These are phyloP conservation scores for Dioscorea alata DNA, from an alignment of 106 monocot species.

Conservation along the genomic window DNA sequence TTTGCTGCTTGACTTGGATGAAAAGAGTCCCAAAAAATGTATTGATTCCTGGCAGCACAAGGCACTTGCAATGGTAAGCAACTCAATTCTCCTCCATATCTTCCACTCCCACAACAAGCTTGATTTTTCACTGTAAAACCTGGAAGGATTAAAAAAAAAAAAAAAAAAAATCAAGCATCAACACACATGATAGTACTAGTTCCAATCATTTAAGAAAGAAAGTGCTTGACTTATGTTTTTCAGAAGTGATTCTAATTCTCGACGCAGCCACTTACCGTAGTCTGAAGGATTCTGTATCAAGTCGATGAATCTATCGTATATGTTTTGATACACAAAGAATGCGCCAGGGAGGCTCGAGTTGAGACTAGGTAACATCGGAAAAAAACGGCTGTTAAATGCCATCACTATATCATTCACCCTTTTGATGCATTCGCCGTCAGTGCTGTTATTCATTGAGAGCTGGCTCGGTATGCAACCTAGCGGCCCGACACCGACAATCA, in stretches of 20 bases:
- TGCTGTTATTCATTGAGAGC: conserved; percentile 18
- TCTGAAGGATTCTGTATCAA: conserved; percentile 30
- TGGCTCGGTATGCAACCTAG: conserved; percentile 71
- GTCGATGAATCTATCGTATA: conserved; percentile 37
- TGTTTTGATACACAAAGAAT: conserved; percentile 47
- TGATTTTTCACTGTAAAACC: conserved; percentile 39
- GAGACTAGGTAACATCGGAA: conserved; percentile 19
- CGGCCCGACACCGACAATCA: conserved; percentile 46
- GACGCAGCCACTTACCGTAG: conserved; percentile 20
- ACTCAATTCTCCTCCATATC: conserved; percentile 39
- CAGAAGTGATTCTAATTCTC: too few relatives aligned
- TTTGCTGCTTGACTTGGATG: conserved; percentile 66
- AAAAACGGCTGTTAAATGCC: conserved; percentile 34
- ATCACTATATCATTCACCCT: conserved; percentile 26
- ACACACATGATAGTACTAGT: too few relatives aligned
- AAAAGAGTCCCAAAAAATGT: conserved; percentile 73
- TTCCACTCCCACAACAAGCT: conserved; percentile 65
- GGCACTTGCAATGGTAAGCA: conserved; percentile 57
- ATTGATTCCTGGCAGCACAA: conserved; percentile 32
- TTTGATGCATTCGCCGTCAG: conserved; percentile 26
- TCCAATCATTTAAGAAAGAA: too few relatives aligned
- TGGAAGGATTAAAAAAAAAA: neutral
- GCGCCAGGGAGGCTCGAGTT: conserved; percentile 38
- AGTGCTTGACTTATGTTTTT: too few relatives aligned
- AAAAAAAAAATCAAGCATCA: neutral